phyloP scores from a whole-genome alignment of 2,329 filamentous ascomycete genomes.

The Trichoderma atroviride region DNA sequence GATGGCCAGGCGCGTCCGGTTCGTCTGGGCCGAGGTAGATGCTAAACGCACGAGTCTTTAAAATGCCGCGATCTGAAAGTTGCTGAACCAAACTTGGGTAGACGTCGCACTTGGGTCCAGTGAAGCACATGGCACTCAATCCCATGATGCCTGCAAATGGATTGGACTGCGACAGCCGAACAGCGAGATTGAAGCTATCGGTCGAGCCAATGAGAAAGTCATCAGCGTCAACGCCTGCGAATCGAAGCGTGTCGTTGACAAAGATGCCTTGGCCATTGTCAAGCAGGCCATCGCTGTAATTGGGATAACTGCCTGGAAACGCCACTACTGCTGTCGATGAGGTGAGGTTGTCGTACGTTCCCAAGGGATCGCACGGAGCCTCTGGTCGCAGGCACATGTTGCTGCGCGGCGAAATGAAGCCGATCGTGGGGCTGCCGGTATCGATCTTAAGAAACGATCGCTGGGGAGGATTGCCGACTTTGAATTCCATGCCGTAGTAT shows the following conservation, averaged over 20 bases:
- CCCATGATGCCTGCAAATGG: slow-evolving; percentile 12
- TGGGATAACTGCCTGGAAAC: slow-evolving; percentile 10
- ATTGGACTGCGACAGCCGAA: background rate
- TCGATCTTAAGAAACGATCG: slow-evolving; percentile 2
- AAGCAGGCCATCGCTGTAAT: background rate
- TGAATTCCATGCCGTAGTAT: slow-evolving; percentile 11
- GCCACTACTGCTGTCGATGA: slow-evolving; percentile 3
- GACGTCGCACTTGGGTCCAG: background rate
- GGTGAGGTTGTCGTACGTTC: slow-evolving; percentile 11
- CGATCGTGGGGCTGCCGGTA: slow-evolving; percentile 8
- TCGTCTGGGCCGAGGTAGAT: slow-evolving; percentile 7
- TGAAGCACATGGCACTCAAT: background rate
- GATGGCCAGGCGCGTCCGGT: background rate
- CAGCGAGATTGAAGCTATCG: background rate
- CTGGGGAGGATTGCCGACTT: slow-evolving; percentile 3
- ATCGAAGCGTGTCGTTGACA: slow-evolving; percentile 6
- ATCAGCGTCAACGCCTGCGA: background rate
- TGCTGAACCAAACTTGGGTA: slow-evolving; percentile 15
- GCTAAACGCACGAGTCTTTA: slow-evolving; percentile 17
- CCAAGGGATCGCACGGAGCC: background rate
- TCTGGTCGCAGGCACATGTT: slow-evolving; percentile 12
- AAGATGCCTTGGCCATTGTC: slow-evolving; percentile 1
- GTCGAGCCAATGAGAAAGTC: background rate
- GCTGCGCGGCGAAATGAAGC: slow-evolving; percentile 3
- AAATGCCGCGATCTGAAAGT: background rate